These are phyloP conservation scores for Cladobotryum protrusum DNA, from an alignment of 2,329 filamentous ascomycete species.

Conservation along the genomic window DNA sequence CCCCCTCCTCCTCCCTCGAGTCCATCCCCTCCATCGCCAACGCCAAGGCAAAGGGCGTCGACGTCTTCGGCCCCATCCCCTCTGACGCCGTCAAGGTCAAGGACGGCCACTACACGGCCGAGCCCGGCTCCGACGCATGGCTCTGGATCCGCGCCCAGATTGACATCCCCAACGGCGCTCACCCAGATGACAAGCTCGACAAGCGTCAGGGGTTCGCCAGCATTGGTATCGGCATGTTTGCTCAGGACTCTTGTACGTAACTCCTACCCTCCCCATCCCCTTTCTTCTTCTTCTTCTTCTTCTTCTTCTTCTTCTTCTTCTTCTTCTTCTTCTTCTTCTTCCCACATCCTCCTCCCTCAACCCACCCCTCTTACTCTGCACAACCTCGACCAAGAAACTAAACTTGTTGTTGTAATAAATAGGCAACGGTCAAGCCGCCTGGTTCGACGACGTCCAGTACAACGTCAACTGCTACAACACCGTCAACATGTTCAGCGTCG, in stretches of 20 bases:
- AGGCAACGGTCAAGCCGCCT: constrained; percentile 15
- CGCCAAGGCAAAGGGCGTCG: constrained; percentile 12
- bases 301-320: too few relatives aligned
- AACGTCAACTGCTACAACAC: constrained; percentile 7
- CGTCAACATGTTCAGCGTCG: constrained; percentile 14
- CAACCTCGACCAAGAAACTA: neutral
- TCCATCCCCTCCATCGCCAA: constrained; percentile 1
- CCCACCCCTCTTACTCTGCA: too few relatives aligned
- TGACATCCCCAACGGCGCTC: constrained; percentile 8
- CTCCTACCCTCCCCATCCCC: neutral
- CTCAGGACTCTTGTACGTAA: constrained; percentile 14
- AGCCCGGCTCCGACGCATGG: constrained; percentile 15
- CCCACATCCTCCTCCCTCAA: too few relatives aligned
- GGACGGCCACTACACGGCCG: constrained; percentile 15
- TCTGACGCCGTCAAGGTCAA: constrained; percentile 13
- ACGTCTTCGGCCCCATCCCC: constrained; percentile 16
- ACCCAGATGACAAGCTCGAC: constrained; percentile 3
- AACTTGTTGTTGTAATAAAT: neutral
- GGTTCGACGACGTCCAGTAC: constrained; percentile 16
- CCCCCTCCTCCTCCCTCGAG: neutral
- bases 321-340: too few relatives aligned
- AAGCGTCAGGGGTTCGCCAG: constrained; percentile 15
- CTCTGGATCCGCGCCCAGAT: constrained; percentile 18
- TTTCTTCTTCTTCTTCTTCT: neutral
- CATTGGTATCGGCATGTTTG: constrained; percentile 16